Evolutionary conservation across 768 basidiomycete genomes (phyloP), one percentile per base, ranked within the genome.

Genomic region (Podaxis pistillaris): DNA sequence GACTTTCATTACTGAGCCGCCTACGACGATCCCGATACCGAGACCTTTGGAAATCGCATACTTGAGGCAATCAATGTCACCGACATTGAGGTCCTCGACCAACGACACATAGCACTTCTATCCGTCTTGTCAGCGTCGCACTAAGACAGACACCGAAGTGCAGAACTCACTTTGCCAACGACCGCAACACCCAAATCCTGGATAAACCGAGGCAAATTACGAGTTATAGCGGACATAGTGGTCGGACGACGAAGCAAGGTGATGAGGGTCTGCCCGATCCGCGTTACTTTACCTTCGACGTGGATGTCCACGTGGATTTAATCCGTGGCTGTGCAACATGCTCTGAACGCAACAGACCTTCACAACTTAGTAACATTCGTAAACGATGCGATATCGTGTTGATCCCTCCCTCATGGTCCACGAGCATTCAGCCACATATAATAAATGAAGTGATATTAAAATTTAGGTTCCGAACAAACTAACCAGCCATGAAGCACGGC

Each of bases 1-100:
- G 2, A 98, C 84, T 75, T 99, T 99, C 87, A 99, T 91, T 65
- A 99, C 92, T 2, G 90, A 88, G 0, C 96, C 96, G 46, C 92
- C 96, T 1, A 91, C 79, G 47, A 98, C 95, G 56, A 98, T 96
- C 0, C 90, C 96, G 15, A 99, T 76, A 0, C 97, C 96, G 6
- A 99, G 78, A 0, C 88, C 95, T 72, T 98, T 98, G 2, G 95
- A 97, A 58, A 97, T 73, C 0, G 93, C 85, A 74, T 94, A 93
- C 75, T 95, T 95, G 71, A 98, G 79, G 75, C 97, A 99, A 63
- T 89, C 79, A 8, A 87, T 79, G 73, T 97, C 89, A 13, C 68
- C 64, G 19, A 97, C 66, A 73, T 97, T 76, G 60, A 96, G 83
- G 72, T 98, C 85, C 77, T 93, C 91, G 37, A 98, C 86, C 19